phyloP scores from a whole-genome alignment of 768 basidiomycete species.

The Royoungia palumana region DNA sequence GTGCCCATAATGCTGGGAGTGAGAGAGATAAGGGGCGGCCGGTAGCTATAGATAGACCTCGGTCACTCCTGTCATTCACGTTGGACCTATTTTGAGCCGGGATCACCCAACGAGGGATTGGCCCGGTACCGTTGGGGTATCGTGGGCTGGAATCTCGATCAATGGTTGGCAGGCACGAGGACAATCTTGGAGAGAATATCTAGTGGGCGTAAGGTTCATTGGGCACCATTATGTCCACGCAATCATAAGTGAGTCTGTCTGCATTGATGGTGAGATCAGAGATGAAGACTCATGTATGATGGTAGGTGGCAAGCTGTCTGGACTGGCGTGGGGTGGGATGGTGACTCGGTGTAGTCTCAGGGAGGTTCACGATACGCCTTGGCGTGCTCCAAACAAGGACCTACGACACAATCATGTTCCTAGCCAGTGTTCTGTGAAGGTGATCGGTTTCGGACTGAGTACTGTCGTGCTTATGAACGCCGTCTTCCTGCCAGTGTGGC shows the following conservation, averaged over 20 bases:
- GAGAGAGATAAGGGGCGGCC: slow-evolving; percentile 3
- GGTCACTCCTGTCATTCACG: slow-evolving; percentile 1
- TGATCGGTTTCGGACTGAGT: no score
- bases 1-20: slow-evolving; percentile 15
- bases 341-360: no score
- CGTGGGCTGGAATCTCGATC: slow-evolving; percentile 21
- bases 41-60: slow-evolving; percentile 11
- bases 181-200: slow-evolving; percentile 7
- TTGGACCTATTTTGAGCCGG: slow-evolving; percentile 1
- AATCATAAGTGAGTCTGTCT: no score
- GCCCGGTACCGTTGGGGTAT: neutral
- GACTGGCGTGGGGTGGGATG: no score
- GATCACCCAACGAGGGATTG: neutral
- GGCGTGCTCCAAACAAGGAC: no score
- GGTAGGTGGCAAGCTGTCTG: no score
- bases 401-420: no score
- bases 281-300: no score
- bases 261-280: no score
- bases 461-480: slow-evolving; percentile 16
- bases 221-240: neutral
- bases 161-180: slow-evolving; percentile 8
- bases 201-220: slow-evolving; percentile 4
- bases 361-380: no score
- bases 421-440: no score
- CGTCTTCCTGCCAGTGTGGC: slow-evolving; percentile 4